These are phyloP conservation scores for Xylaria sp. DNA, from an alignment of 2,329 filamentous ascomycete species.

Conservation along the genomic window DNA sequence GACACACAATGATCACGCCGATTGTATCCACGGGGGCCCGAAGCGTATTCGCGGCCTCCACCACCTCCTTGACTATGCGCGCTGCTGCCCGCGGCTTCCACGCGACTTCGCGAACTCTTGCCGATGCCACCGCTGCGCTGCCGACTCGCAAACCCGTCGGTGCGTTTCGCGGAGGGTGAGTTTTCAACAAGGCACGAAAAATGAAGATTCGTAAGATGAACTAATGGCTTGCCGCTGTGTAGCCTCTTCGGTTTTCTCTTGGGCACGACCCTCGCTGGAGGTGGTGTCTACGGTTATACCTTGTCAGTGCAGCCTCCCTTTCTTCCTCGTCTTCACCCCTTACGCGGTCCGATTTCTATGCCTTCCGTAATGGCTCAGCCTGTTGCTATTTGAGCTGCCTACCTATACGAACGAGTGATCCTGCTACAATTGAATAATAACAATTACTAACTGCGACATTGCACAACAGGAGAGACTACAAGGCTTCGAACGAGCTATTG, in stretches of 20 bases:
- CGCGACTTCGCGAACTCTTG: conserved; percentile 59
- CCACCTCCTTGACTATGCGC: conserved; percentile 39
- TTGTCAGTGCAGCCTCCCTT: conserved; percentile 55
- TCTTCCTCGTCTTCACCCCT: neutral
- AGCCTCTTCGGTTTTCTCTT: conserved; percentile 94
- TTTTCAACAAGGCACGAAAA: conserved; percentile 28
- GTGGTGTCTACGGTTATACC: conserved; percentile 90
- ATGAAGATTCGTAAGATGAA: neutral
- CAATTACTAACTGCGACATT: conserved; percentile 36
- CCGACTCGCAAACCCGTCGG: conserved; percentile 69
- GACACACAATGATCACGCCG: conserved; percentile 60
- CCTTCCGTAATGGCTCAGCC: neutral
- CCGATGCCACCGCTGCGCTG: conserved; percentile 58
- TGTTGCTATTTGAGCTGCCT: neutral
- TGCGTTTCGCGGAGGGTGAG: conserved; percentile 71
- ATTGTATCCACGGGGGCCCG: conserved; percentile 55
- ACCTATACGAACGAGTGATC: neutral
- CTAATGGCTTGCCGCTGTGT: conserved; percentile 8
- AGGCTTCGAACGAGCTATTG: conserved; percentile 90
- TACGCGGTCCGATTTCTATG: neutral
- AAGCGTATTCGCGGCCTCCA: conserved; percentile 50
- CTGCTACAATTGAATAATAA: neutral
- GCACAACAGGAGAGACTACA: conserved; percentile 77
- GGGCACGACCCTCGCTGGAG: conserved; percentile 81
- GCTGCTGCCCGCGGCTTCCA: conserved; percentile 58